These are phyloP conservation scores for Graphiopsis chlorocephala DNA, from an alignment of 2,329 filamentous ascomycete species.

Conservation along the genomic window DNA sequence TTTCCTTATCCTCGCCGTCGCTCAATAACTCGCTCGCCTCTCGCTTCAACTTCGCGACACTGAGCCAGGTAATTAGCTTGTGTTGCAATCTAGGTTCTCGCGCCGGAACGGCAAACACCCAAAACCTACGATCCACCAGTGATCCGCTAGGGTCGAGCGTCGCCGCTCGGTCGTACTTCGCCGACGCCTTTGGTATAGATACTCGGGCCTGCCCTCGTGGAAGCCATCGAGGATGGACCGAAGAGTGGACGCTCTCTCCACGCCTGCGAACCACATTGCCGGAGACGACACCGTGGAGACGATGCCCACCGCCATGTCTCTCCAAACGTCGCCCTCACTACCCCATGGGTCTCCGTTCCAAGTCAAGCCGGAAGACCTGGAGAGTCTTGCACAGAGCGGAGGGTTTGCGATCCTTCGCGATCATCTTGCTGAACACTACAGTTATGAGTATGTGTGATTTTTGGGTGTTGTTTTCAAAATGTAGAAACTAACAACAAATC, in stretches of 20 bases:
- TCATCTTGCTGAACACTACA: slow-evolving; percentile 40
- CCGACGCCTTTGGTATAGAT: not conserved
- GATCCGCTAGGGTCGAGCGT: not conserved
- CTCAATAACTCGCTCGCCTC: slow-evolving; percentile 1
- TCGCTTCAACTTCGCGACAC: slow-evolving; percentile 14
- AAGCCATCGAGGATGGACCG: slow-evolving; percentile 15
- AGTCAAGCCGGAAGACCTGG: slow-evolving; percentile 42
- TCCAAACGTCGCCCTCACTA: slow-evolving; percentile 12
- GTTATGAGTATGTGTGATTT: slow-evolving; percentile 35
- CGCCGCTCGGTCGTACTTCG: slow-evolving; percentile 11
- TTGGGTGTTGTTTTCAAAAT: not conserved
- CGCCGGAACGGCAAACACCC: slow-evolving; percentile 2
- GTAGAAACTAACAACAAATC: slow-evolving; percentile 42
- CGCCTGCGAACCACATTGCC: slow-evolving; percentile 1
- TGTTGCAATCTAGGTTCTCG: slow-evolving; percentile 12
- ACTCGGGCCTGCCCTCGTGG: slow-evolving; percentile 6
- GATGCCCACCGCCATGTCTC: slow-evolving; percentile 19
- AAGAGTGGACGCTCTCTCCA: slow-evolving; percentile 12
- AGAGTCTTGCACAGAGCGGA: slow-evolving; percentile 38
- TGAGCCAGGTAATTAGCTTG: not conserved
- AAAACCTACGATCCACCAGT: slow-evolving; percentile 3
- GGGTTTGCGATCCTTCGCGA: slow-evolving; percentile 45
- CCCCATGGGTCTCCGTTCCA: slow-evolving; percentile 41
- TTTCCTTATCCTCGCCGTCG: not conserved
- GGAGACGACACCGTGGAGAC: slow-evolving; percentile 13